Evolutionary conservation across 2,329 filamentous ascomycete species (phyloP).

Genomic region (Phyllosticta ampelicida): DNA sequence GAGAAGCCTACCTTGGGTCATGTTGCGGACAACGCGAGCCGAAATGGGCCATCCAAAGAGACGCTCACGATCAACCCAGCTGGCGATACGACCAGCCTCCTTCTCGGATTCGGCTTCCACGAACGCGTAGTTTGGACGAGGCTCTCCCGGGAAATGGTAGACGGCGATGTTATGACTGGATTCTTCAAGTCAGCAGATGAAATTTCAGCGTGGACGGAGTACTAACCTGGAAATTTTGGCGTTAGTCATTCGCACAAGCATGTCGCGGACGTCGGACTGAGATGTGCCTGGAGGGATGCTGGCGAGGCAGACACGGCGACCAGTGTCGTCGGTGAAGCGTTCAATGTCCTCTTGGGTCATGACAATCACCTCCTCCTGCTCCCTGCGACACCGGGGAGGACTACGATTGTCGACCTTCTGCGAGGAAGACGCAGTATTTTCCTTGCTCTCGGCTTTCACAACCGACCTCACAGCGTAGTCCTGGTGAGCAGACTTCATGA

Average conservation of each 20-base stretch:
- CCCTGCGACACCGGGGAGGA: background rate
- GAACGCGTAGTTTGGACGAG: constrained; percentile 2
- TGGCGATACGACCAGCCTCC: constrained; percentile 4
- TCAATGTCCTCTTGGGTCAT: background rate
- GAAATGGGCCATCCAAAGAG: constrained; percentile 8
- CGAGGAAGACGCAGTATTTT: background rate
- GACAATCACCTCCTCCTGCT: too few relatives aligned
- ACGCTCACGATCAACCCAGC: constrained; percentile 5
- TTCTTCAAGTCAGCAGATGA: background rate
- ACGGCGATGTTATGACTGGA: background rate
- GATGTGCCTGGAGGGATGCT: background rate
- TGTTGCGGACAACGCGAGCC: background rate
- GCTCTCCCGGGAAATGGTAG: background rate
- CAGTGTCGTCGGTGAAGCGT: background rate
- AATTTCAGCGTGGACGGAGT: background rate
- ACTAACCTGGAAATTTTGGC: background rate
- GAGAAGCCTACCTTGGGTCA: constrained; percentile 5
- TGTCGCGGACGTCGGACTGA: background rate
- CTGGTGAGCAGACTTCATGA: background rate
- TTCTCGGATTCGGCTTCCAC: background rate
- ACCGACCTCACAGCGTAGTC: background rate
- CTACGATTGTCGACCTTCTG: background rate
- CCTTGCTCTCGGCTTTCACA: background rate
- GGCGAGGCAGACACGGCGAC: constrained; percentile 7
- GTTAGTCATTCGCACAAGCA: background rate